Evolutionary conservation across 1,139 yeast genomes (phyloP).

Genomic region (Yamadazyma membranifaciens): DNA sequence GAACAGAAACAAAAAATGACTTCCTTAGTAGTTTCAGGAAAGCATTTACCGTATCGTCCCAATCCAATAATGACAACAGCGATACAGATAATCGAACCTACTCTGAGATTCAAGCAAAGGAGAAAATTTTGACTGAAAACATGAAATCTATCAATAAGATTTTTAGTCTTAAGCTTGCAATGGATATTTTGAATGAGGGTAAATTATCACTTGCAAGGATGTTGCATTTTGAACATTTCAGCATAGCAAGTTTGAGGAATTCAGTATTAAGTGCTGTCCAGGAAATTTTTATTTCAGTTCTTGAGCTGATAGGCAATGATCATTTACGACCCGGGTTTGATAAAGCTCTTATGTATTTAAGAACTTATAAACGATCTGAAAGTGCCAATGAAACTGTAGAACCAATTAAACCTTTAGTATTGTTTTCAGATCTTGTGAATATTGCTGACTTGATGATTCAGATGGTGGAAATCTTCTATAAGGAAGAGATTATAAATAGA

Average conservation of each 20-base stretch:
- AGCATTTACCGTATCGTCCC: constrained; percentile 47
- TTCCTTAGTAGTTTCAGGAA: constrained; percentile 61
- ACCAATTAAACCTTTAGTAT: constrained; percentile 76
- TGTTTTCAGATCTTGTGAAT: constrained; percentile 86
- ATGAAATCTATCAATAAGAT: constrained; percentile 40
- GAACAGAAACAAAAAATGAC: constrained; percentile 43
- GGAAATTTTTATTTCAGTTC: constrained; percentile 63
- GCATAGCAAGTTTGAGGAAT: constrained; percentile 30
- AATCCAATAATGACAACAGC: constrained; percentile 14
- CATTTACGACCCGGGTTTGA: constrained; percentile 83
- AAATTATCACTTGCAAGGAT: constrained; percentile 34
- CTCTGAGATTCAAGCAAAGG: constrained; percentile 44
- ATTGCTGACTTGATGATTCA: constrained; percentile 91
- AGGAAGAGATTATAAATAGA: constrained; percentile 70
- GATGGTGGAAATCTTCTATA: constrained; percentile 88
- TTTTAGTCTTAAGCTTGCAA: constrained; percentile 41
- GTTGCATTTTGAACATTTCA: constrained; percentile 30
- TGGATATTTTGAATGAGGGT: constrained; percentile 40
- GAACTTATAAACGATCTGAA: constrained; percentile 61
- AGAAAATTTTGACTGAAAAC: constrained; percentile 43
- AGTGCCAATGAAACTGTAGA: constrained; percentile 13
- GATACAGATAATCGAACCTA: constrained; percentile 23
- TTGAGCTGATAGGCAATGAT: constrained; percentile 62
- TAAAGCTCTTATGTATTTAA: constrained; percentile 69
- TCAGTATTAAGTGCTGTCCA: constrained; percentile 42